Conservation (phyloP, 768 basidiomycete species). For the Termitomyces sp. region DNA sequence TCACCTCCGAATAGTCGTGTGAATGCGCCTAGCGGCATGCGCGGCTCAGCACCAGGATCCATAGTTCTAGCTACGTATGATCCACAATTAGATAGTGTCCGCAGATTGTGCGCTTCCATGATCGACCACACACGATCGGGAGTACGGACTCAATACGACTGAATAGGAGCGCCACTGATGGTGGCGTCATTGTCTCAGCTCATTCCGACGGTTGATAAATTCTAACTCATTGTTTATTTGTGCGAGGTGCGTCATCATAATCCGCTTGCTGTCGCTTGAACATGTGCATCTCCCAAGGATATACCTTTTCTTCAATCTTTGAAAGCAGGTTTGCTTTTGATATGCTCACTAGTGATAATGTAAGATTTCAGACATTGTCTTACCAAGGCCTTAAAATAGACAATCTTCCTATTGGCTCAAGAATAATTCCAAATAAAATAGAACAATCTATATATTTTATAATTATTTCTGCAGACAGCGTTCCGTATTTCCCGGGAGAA, state of each 20-base stretch:
- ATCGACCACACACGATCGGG: not conserved
- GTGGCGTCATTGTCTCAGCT: slow-evolving; percentile 8
- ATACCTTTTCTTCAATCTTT: not conserved
- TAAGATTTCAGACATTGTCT: not conserved
- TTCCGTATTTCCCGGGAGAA: not conserved
- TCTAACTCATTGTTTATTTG: not conserved
- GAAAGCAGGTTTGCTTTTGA: not conserved
- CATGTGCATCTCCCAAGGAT: too few relatives aligned
- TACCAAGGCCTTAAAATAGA: not conserved
- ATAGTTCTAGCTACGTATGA: not conserved
- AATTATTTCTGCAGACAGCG: not conserved
- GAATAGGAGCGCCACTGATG: slow-evolving; percentile 11
- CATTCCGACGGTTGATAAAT: not conserved
- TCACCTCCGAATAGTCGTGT: not conserved
- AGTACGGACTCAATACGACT: not conserved
- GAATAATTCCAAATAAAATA: not conserved
- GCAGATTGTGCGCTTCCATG: not conserved
- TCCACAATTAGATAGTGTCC: not conserved
- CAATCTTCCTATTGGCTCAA: not conserved
- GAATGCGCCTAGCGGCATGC: not conserved
- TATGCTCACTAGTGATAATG: not conserved
- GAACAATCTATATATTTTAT: not conserved
- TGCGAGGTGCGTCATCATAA: not conserved
- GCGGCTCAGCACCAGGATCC: not conserved
- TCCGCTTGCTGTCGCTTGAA: not conserved